A percentile compares a stretch with the other conserved stretches of the same genome.
These are phyloP conservation scores for Arachnopeziza araneosa DNA, from an alignment of 2,329 filamentous ascomycete species.

Conservation along the genomic window DNA sequence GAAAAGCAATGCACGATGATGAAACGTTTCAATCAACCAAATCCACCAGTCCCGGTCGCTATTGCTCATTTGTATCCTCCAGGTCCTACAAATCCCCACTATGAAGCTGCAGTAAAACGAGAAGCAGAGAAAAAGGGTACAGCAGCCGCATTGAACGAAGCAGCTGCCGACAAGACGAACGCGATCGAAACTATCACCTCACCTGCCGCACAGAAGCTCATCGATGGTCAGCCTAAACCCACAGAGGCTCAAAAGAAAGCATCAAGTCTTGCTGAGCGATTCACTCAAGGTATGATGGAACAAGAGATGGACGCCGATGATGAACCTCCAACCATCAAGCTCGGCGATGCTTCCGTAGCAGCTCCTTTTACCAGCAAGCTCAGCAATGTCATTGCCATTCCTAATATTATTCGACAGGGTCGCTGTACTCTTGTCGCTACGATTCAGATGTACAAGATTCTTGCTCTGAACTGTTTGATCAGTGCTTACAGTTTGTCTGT, in stretches of 20 bases:
- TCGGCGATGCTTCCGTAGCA: constrained; percentile 94
- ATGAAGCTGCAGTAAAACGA: constrained; percentile 82
- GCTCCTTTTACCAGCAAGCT: constrained; percentile 97
- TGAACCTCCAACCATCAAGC: constrained; percentile 92
- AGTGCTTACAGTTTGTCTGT: constrained; percentile 96
- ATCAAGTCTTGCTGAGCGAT: constrained; percentile 75
- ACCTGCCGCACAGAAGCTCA: constrained; percentile 56
- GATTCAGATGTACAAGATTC: constrained; percentile 99
- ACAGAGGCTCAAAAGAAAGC: constrained; percentile 67
- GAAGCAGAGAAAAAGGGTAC: constrained; percentile 77
- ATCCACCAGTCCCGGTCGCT: constrained; percentile 83
- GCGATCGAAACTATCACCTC: constrained; percentile 60
- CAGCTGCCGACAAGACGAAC: constrained; percentile 46
- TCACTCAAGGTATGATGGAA: constrained; percentile 85
- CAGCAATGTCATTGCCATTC: constrained; percentile 91
- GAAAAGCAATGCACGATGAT: constrained; percentile 92
- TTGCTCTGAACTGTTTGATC: constrained; percentile 95
- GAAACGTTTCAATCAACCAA: constrained; percentile 88
- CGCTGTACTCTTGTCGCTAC: constrained; percentile 96
- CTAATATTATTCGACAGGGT: constrained; percentile 97
- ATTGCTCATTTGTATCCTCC: constrained; percentile 95
- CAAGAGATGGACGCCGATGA: constrained; percentile 69
- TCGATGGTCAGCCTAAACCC: constrained; percentile 50
- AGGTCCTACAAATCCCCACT: constrained; percentile 87
- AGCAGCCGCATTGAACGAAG: constrained; percentile 45